Conservation (phyloP, 495 filamentous ascomycete genomes). For the Daldinia concentrica region DNA sequence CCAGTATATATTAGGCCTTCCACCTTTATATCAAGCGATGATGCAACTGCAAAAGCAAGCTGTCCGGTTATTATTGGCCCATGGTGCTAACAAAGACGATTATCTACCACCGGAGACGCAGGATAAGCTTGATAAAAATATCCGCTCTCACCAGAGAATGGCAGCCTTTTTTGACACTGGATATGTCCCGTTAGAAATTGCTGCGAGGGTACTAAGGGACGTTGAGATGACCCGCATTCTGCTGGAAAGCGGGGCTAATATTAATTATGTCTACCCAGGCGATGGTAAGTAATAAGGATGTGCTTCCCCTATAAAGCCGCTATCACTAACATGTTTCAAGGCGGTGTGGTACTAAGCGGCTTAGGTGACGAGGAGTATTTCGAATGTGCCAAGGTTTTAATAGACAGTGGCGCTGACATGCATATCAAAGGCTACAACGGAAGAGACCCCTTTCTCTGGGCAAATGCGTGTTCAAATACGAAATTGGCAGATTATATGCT, state of each 20-base stretch:
- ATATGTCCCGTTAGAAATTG: constrained; percentile 4
- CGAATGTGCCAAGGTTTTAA: constrained; percentile 21
- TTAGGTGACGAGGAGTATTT: constrained; percentile 20
- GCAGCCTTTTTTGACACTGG: not conserved
- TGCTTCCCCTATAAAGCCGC: not conserved
- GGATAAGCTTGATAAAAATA: constrained; percentile 6
- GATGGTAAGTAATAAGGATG: constrained; percentile 8
- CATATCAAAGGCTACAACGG: not conserved
- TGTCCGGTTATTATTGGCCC: constrained; percentile 17
- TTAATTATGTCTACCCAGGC: constrained; percentile 7
- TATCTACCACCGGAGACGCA: constrained; percentile 14
- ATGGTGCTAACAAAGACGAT: constrained; percentile 28
- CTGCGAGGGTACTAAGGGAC: constrained; percentile 6
- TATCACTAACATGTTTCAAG: not conserved
- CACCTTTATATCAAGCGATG: constrained; percentile 35
- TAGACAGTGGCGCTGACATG: constrained; percentile 10
- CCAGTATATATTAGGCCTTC: constrained; percentile 9
- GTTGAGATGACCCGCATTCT: constrained; percentile 22
- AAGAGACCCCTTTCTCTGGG: constrained; percentile 18
- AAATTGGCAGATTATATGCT: constrained; percentile 14
- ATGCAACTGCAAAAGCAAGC: constrained; percentile 15
- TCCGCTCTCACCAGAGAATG: constrained; percentile 6
- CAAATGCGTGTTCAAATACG: constrained; percentile 9
- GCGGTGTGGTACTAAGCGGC: constrained; percentile 13
- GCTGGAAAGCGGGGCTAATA: constrained; percentile 13